Base-by-base conservation (phyloP, 805 yeast species). In the Candida odintsovae region DNA sequence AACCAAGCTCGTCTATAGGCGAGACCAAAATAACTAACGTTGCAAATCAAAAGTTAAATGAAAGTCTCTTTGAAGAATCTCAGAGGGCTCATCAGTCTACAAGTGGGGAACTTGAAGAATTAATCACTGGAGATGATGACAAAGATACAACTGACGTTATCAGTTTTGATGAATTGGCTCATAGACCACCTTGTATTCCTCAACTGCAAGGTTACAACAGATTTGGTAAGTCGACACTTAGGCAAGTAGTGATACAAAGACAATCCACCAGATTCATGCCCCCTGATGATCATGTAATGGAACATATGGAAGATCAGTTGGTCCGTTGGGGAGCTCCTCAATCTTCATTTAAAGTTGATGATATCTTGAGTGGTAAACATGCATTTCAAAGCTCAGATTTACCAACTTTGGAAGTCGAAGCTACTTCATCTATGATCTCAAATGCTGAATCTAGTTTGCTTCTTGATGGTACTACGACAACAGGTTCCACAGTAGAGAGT, bases 251-350 rank as follows among this genome's bases (percentile, higher is more conserved):
- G 3, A 49, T 56, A 8, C 43, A 55, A 10, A 47, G 65, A 26
- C 69, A 66, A 49, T 58, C 61, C 4, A 43, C 54, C 13, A 49
- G 73, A 41, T 20, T 57, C 2, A 52, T 57, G 26, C 69, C 70
- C 1, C 41, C 54, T 4, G 42, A 44, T 16, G 59, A 54, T 45
- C 50, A 56, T 38, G 45, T 65, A 7, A 48, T 57, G 25, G 62
- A 59, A 11, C 48, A 52, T 35, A 66, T 68, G 72, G 73, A 69
- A 44, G 68, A 66, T 11, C 57, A 64, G 40, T 48, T 70, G 33
- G 54, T 65, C 1, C 56, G 72, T 22, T 69, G 69, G 69, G 57
- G 65, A 36, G 60, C 69, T 3, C 58, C 68, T 3, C 55, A 47
- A 28, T 53, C 64, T 13, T 55, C 60, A 20, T 53, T 54, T 36